These are phyloP conservation scores for Mollisia scopiformis DNA, from an alignment of 2,329 filamentous ascomycete species.

Conservation along the genomic window DNA sequence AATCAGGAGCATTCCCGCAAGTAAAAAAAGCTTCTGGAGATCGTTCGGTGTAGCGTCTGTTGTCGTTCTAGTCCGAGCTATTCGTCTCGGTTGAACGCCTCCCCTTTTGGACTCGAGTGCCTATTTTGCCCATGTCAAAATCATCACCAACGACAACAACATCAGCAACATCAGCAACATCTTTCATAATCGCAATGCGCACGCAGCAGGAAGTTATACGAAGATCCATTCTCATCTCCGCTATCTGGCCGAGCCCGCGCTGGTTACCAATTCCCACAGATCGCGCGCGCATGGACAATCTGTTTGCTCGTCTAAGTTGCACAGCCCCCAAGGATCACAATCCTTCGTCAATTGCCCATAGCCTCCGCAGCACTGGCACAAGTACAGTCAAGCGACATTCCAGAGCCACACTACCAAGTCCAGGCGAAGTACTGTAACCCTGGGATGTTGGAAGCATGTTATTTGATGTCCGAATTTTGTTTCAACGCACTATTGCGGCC, in stretches of 20 bases:
- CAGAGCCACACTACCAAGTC: not conserved
- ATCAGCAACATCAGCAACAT: not conserved
- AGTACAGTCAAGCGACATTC: not conserved
- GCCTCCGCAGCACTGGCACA: not conserved
- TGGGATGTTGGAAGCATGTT: not conserved
- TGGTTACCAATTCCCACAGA: conserved; percentile 9
- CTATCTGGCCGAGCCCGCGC: conserved; percentile 8
- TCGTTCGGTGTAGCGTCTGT: not conserved
- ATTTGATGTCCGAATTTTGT: not conserved
- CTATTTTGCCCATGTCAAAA: no score
- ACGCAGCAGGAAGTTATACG: conserved; percentile 1
- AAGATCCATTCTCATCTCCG: conserved; percentile 3
- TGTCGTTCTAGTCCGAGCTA: not conserved
- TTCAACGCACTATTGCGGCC: conserved; percentile 4
- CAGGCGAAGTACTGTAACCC: not conserved
- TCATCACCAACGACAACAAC: not conserved
- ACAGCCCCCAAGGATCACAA: conserved; percentile 23
- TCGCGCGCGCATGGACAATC: conserved; percentile 17
- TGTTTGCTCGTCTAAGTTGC: conserved; percentile 7
- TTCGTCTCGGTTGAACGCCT: not conserved
- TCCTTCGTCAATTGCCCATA: conserved; percentile 16
- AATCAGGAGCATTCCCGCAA: conserved; percentile 1
- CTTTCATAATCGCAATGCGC: not conserved
- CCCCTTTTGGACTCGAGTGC: not conserved
- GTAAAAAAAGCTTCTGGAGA: not conserved